Evolutionary conservation across 495 filamentous ascomycete species (phyloP).

Genomic region (Penicillium atrosanguineum): DNA sequence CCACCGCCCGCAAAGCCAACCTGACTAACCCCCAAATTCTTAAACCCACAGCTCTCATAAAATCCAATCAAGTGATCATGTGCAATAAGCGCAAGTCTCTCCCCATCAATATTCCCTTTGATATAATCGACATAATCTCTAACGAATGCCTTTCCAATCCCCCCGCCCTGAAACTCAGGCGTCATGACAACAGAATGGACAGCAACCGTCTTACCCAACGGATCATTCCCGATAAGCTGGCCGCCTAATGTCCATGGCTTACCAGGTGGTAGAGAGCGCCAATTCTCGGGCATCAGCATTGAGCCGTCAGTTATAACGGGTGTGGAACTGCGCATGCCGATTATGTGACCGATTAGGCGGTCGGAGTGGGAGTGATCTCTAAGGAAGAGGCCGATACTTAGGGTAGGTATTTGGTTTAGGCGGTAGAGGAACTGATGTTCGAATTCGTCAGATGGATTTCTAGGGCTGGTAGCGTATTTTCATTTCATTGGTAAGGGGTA

Average conservation of each 20-base stretch:
- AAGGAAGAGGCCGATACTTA: conserved; percentile 24
- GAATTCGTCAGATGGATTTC: too few relatives aligned
- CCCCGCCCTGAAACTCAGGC: conserved; percentile 22
- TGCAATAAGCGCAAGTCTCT: conserved; percentile 15
- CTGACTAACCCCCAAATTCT: conserved; percentile 14
- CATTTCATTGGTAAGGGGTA: neutral
- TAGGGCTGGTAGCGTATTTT: too few relatives aligned
- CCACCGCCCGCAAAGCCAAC: conserved; percentile 18
- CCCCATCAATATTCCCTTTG: neutral
- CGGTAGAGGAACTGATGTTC: conserved; percentile 22
- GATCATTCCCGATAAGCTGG: conserved; percentile 21
- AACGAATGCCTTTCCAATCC: conserved; percentile 22
- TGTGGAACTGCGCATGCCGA: conserved; percentile 11
- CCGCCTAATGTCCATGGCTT: conserved; percentile 4
- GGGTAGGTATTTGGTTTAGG: conserved; percentile 14
- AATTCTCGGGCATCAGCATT: conserved; percentile 22
- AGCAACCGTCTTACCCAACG: conserved; percentile 15
- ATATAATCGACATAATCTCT: conserved; percentile 21
- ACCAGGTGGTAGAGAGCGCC: conserved; percentile 6
- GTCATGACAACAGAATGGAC: conserved; percentile 25
- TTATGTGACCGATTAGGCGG: conserved; percentile 21
- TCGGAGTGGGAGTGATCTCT: neutral
- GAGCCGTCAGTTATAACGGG: conserved; percentile 18
- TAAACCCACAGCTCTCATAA: conserved; percentile 24
- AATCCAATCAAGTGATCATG: conserved; percentile 25